Percentiles rank a stretch among this genome's conserved stretches.
Conservation (phyloP, 345 rosid species). For the Trapa bicornis region DNA sequence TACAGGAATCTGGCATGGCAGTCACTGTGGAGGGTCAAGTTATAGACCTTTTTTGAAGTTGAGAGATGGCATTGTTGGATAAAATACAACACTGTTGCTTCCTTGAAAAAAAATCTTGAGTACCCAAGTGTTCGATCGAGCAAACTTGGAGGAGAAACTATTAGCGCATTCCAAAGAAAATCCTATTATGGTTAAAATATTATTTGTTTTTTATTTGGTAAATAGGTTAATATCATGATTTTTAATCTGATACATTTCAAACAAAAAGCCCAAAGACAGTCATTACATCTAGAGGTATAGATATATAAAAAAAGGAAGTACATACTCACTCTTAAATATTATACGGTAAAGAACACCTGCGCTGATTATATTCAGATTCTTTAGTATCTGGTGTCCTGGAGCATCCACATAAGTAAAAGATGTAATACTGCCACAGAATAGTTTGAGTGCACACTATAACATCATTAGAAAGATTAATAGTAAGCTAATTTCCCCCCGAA, state of each 20-base stretch:
- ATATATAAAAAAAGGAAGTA: slow-evolving; percentile 1
- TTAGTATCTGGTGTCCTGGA: slow-evolving; percentile 93
- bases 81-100: too few relatives aligned
- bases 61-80: too few relatives aligned
- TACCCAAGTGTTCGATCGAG: too few relatives aligned
- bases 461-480: slow-evolving; percentile 5
- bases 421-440: slow-evolving; percentile 66
- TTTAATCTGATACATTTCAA: not conserved
- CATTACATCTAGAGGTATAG: too few relatives aligned
- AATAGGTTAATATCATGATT: not conserved
- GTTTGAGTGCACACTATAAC: slow-evolving; percentile 7
- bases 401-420: slow-evolving; percentile 93
- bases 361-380: slow-evolving; percentile 91
- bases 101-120: too few relatives aligned
- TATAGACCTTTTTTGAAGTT: too few relatives aligned
- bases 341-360: slow-evolving; percentile 86
- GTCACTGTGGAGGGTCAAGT: too few relatives aligned
- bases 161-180: too few relatives aligned
- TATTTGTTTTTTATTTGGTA: too few relatives aligned
- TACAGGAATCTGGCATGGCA: too few relatives aligned
- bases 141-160: too few relatives aligned
- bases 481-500: slow-evolving; percentile 1
- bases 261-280: not conserved
- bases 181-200: too few relatives aligned
- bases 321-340: slow-evolving; percentile 85